A percentile compares a stretch with the other conserved stretches of the same genome.
Evolutionary conservation across 2,329 filamentous ascomycete genomes (phyloP).

Genomic region (Huntiella omanensis): DNA sequence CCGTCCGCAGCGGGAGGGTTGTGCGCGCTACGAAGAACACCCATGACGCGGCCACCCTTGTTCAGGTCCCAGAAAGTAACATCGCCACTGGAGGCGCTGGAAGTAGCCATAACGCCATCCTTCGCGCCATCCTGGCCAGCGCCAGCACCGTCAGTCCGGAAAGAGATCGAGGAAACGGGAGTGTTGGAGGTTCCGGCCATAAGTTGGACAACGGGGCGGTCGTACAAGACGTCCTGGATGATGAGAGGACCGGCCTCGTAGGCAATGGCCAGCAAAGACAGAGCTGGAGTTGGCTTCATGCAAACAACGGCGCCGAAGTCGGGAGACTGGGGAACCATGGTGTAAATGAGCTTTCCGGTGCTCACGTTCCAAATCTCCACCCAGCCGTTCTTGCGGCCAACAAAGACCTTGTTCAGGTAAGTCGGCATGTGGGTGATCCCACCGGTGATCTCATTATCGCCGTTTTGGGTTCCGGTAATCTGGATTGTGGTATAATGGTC

Average conservation of each 20-base stretch:
- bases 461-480: slow-evolving; percentile 34
- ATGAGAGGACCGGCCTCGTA: slow-evolving; percentile 63
- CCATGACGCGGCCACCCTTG: slow-evolving; percentile 66
- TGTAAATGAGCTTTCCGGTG: slow-evolving; percentile 79
- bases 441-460: slow-evolving; percentile 53
- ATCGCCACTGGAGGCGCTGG: slow-evolving; percentile 61
- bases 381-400: slow-evolving; percentile 68
- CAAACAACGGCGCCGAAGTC: slow-evolving; percentile 70
- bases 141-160: slow-evolving; percentile 74
- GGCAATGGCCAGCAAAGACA: slow-evolving; percentile 75
- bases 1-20: slow-evolving; percentile 46
- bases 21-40: slow-evolving; percentile 74
- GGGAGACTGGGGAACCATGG: slow-evolving; percentile 56
- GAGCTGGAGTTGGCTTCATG: slow-evolving; percentile 62
- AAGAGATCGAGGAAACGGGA: slow-evolving; percentile 66
- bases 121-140: slow-evolving; percentile 72
- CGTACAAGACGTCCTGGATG: slow-evolving; percentile 65
- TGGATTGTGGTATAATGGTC: slow-evolving; percentile 83
- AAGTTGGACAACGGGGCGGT: slow-evolving; percentile 52
- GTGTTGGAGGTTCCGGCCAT: slow-evolving; percentile 45
- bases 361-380: slow-evolving; percentile 97
- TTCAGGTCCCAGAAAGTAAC: slow-evolving; percentile 95
- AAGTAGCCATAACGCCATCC: slow-evolving; percentile 86
- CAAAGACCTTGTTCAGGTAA: slow-evolving; percentile 88
- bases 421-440: slow-evolving; percentile 79